Percentiles rank a stretch among this genome's conserved stretches.
phyloP scores from a whole-genome alignment of 208 protist species.

The Zelonia costaricensis region DNA sequence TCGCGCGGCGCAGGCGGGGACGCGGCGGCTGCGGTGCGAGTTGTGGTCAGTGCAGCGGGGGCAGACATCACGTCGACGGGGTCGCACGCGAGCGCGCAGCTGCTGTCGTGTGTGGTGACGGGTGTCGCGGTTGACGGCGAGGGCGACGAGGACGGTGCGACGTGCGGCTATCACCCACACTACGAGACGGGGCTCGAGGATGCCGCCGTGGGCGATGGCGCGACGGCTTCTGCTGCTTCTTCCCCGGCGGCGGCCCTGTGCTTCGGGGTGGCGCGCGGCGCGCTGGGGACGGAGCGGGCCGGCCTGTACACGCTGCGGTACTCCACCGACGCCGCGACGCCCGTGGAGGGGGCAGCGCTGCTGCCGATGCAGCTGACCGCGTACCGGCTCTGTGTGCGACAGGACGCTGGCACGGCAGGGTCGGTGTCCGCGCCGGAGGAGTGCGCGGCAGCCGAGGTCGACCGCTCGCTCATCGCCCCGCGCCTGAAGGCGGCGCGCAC shows the following conservation, averaged over 20 bases:
- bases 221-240: too few relatives aligned
- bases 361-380: background rate
- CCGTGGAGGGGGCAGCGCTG: background rate
- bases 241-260: too few relatives aligned
- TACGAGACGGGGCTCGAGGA: background rate
- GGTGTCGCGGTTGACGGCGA: background rate
- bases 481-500: slow-evolving; percentile 11
- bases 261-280: too few relatives aligned
- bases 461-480: background rate
- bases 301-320: background rate
- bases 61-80: too few relatives aligned
- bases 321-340: background rate
- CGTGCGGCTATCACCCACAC: background rate
- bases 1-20: too few relatives aligned
- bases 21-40: too few relatives aligned
- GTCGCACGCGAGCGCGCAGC: background rate
- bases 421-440: background rate
- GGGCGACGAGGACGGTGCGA: too few relatives aligned
- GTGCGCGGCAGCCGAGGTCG: slow-evolving; percentile 2
- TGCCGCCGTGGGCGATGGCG: background rate
- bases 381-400: background rate
- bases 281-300: background rate
- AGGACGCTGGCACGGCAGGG: background rate
- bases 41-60: too few relatives aligned
- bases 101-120: background rate